phyloP scores from a whole-genome alignment of 83 land plant species.

The Thuja plicata region DNA sequence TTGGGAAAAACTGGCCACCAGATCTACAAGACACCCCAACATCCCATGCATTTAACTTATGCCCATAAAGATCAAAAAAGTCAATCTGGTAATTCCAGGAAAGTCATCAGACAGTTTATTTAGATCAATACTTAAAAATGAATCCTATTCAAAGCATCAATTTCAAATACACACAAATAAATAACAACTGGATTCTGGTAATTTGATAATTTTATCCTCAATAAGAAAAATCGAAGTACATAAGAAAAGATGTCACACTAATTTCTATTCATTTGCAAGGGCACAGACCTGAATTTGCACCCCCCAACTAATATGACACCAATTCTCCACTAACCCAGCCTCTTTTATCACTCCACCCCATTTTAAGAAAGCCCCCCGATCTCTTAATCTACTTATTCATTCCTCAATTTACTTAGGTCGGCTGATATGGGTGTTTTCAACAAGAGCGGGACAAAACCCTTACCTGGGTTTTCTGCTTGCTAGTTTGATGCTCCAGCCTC shows the following conservation, averaged over 20 bases:
- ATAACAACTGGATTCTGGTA: too few species aligned
- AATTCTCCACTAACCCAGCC: too few species aligned
- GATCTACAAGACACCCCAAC: conserved; percentile 73
- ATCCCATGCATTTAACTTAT: conserved; percentile 55
- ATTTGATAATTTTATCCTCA: neutral
- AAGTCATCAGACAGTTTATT: neutral
- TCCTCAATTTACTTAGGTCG: too few species aligned
- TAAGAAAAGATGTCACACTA: neutral
- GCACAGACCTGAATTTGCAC: neutral
- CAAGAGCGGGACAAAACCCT: too few species aligned
- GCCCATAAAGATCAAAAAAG: conserved; percentile 76
- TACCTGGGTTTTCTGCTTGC: too few species aligned
- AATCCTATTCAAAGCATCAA: neutral
- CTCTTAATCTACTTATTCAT: too few species aligned
- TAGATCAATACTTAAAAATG: neutral
- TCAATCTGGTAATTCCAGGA: conserved; percentile 32
- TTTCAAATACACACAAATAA: neutral
- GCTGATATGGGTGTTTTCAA: too few species aligned
- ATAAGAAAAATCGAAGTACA: too few species aligned
- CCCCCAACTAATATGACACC: too few species aligned
- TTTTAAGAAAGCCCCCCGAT: too few species aligned
- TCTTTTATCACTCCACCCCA: too few species aligned
- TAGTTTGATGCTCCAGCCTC: too few species aligned
- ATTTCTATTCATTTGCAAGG: neutral
- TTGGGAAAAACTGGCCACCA: conserved; percentile 43